These are phyloP conservation scores for Wickerhamomyces strasburgensis DNA, from an alignment of 805 yeast genomes.

Conservation along the genomic window DNA sequence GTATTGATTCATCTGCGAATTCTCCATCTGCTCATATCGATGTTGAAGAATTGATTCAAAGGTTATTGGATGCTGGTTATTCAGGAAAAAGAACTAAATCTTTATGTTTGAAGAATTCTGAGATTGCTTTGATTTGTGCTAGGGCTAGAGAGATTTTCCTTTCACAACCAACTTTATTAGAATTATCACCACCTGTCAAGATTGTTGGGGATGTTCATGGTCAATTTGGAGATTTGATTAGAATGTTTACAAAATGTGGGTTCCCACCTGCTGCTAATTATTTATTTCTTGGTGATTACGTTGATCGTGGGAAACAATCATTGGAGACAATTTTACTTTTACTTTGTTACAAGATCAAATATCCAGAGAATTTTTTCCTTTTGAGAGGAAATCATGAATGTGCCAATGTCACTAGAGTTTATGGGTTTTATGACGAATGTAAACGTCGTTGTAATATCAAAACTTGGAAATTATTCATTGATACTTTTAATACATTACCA, in stretches of 20 bases:
- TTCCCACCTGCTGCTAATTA: slow-evolving; percentile 71
- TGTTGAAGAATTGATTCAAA: slow-evolving; percentile 85
- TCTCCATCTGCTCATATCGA: slow-evolving; percentile 31
- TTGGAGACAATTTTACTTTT: slow-evolving; percentile 78
- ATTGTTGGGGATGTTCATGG: slow-evolving; percentile 98
- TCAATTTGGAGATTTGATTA: slow-evolving; percentile 83
- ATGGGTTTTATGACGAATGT: slow-evolving; percentile 96
- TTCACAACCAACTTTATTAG: slow-evolving; percentile 85
- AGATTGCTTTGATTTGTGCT: slow-evolving; percentile 81
- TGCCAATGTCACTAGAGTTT: slow-evolving; percentile 88
- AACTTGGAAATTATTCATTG: slow-evolving; percentile 94
- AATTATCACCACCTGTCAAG: slow-evolving; percentile 82
- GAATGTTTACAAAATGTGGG: slow-evolving; percentile 81
- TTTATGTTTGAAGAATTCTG: slow-evolving; percentile 84
- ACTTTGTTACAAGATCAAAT: slow-evolving; percentile 74
- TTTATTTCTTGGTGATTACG: slow-evolving; percentile 82
- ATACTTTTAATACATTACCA: slow-evolving; percentile 89
- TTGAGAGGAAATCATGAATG: slow-evolving; percentile 95
- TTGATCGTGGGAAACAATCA: slow-evolving; percentile 92
- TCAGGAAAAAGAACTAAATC: slow-evolving; percentile 88
- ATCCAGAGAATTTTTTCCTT: slow-evolving; percentile 81
- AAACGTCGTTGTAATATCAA: slow-evolving; percentile 82
- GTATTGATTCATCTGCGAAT: slow-evolving; percentile 21
- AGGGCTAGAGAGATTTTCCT: slow-evolving; percentile 85
- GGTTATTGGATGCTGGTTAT: slow-evolving; percentile 92